These are phyloP conservation scores for Metschnikowia vanudenii DNA, from an alignment of 805 yeast species.

Conservation along the genomic window DNA sequence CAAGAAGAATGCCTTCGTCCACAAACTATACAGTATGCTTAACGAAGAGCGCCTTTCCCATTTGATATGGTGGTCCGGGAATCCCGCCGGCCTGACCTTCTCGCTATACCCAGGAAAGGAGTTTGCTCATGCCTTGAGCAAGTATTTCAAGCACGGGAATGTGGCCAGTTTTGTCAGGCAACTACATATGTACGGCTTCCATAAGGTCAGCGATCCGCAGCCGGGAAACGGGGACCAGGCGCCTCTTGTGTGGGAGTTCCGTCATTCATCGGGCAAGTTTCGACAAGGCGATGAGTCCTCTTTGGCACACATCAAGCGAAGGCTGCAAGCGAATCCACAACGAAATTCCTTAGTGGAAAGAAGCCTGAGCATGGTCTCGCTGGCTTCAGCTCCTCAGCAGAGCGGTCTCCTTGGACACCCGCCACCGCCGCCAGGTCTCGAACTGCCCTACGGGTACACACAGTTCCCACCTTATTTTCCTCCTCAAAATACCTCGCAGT, in stretches of 20 bases:
- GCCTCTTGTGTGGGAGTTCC: slow-evolving; percentile 54
- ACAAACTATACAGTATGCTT: slow-evolving; percentile 42
- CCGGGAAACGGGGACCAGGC: slow-evolving; percentile 20
- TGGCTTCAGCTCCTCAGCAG: background rate
- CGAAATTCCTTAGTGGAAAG: slow-evolving; percentile 16
- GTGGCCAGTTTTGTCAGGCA: slow-evolving; percentile 92
- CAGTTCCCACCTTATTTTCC: background rate
- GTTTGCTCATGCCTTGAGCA: slow-evolving; percentile 59
- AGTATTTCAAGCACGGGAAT: slow-evolving; percentile 90
- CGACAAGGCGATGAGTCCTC: slow-evolving; percentile 46
- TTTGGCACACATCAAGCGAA: slow-evolving; percentile 46
- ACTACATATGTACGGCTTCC: slow-evolving; percentile 95
- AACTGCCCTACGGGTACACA: background rate
- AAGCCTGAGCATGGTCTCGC: background rate
- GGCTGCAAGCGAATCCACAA: slow-evolving; percentile 40
- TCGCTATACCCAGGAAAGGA: slow-evolving; percentile 64
- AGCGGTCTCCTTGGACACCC: background rate
- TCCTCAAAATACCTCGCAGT: background rate
- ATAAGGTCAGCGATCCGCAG: slow-evolving; percentile 60
- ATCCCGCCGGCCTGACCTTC: slow-evolving; percentile 53
- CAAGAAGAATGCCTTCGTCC: slow-evolving; percentile 61
- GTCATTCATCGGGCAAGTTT: slow-evolving; percentile 51
- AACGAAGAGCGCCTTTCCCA: slow-evolving; percentile 33
- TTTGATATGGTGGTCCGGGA: slow-evolving; percentile 44
- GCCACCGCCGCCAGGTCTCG: background rate